These are phyloP conservation scores for Kwoniella sp. DNA, from an alignment of 768 basidiomycete species.

Conservation along the genomic window DNA sequence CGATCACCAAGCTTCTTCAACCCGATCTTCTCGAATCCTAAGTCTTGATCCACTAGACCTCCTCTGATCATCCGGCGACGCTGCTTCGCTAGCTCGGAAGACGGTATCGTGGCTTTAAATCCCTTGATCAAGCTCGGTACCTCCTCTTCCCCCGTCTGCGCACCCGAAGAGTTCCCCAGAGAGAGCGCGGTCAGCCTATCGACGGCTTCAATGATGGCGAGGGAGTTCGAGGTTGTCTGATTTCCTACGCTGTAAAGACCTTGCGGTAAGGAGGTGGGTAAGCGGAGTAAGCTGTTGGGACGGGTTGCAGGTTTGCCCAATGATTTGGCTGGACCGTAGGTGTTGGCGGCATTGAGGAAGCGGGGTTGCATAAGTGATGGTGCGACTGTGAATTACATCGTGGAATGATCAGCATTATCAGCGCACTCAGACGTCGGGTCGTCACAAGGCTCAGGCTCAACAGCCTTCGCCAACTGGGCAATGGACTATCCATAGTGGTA, in stretches of 20 bases:
- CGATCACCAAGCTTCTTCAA: slow-evolving; percentile 77
- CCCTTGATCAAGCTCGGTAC: slow-evolving; percentile 68
- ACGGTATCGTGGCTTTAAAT: slow-evolving; percentile 93
- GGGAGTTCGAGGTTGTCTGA: slow-evolving; percentile 47
- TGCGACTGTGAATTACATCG: slow-evolving; percentile 34
- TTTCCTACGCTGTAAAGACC: slow-evolving; percentile 35
- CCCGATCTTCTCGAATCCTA: slow-evolving; percentile 72
- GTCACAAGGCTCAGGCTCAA: too few relatives aligned
- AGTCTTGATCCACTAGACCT: slow-evolving; percentile 52
- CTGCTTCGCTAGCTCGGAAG: slow-evolving; percentile 74
- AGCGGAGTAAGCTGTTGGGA: slow-evolving; percentile 34
- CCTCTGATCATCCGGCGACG: slow-evolving; percentile 74
- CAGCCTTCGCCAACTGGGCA: too few relatives aligned
- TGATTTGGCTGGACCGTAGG: slow-evolving; percentile 19
- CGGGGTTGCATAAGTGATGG: slow-evolving; percentile 52
- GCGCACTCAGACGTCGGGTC: neutral
- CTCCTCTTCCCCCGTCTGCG: slow-evolving; percentile 21
- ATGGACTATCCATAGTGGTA: neutral
- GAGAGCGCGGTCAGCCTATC: slow-evolving; percentile 44
- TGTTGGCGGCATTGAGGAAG: slow-evolving; percentile 33
- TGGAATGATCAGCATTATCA: neutral
- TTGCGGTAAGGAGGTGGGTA: slow-evolving; percentile 41
- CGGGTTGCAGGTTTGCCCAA: slow-evolving; percentile 26
- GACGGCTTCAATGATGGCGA: slow-evolving; percentile 54
- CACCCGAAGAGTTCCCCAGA: slow-evolving; percentile 3